phyloP scores from a whole-genome alignment of 257 asterid species.

The Solanum tarijense region DNA sequence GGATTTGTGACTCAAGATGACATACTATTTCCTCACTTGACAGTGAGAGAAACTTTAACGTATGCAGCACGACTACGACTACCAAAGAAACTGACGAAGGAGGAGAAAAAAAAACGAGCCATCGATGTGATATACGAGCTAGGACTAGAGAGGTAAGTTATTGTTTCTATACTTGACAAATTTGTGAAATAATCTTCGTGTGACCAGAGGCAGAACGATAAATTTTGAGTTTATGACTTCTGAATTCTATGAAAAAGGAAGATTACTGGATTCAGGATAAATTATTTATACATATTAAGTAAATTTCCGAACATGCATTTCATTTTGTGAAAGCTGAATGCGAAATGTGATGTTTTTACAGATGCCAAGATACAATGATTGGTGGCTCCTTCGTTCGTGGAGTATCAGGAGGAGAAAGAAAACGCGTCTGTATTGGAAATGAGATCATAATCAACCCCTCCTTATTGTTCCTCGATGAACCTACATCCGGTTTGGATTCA shows the following conservation, averaged over 20 bases:
- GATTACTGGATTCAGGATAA: neutral
- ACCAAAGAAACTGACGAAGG: conserved; percentile 52
- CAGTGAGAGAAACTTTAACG: conserved; percentile 72
- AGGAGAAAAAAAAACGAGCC: conserved; percentile 71
- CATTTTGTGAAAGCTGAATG: neutral
- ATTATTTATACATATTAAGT: neutral
- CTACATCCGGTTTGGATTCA: conserved; percentile 95
- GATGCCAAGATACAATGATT: conserved; percentile 95
- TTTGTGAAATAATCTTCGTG: neutral
- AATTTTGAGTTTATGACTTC: neutral
- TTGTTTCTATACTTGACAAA: neutral
- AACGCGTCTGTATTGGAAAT: conserved; percentile 85
- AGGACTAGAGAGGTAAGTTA: conserved; percentile 75
- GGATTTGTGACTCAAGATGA: conserved; percentile 99
- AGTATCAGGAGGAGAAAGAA: conserved; percentile 95
- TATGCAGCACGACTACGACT: conserved; percentile 82
- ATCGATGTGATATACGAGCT: conserved; percentile 68
- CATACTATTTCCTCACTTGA: conserved; percentile 88
- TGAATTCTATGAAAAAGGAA: neutral
- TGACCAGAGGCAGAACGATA: neutral
- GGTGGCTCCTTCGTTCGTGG: conserved; percentile 98
- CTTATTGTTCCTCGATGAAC: conserved; percentile 81
- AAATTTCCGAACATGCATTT: neutral
- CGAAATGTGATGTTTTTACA: conserved; percentile 9
- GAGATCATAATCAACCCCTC: conserved; percentile 93